phyloP scores from a whole-genome alignment of 192 early-diverging fungal genomes.

The Phycomyces blakesleeanus region DNA sequence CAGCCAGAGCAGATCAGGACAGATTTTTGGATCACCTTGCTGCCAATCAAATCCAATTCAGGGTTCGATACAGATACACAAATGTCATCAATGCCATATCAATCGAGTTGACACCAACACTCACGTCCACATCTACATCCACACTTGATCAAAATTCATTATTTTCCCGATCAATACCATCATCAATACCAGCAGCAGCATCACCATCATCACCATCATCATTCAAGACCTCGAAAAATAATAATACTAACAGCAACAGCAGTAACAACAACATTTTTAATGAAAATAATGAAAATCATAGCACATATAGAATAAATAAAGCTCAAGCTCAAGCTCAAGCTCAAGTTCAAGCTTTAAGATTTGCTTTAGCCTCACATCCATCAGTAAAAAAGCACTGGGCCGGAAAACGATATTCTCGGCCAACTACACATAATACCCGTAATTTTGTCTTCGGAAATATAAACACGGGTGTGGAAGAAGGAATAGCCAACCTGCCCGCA shows the following conservation, averaged over 20 bases:
- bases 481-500: slow-evolving; percentile 12
- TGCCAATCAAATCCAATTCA: not conserved
- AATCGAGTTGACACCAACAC: not conserved
- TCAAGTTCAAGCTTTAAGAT: too few species aligned
- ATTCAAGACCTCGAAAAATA: too few species aligned
- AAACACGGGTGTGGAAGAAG: not conserved
- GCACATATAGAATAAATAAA: too few species aligned
- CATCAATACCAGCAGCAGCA: too few species aligned
- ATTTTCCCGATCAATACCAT: not conserved
- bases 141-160: too few species aligned
- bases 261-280: too few species aligned
- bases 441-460: not conserved
- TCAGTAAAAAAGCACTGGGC: not conserved
- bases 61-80: not conserved
- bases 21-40: slow-evolving; percentile 2
- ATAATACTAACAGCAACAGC: too few species aligned
- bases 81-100: slow-evolving; percentile 1
- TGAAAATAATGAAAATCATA: too few species aligned
- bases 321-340: too few species aligned
- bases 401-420: not conserved
- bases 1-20: not conserved
- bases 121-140: not conserved
- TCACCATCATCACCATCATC: too few species aligned
- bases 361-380: not conserved
- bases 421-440: not conserved